Percentiles rank a stretch among this genome's conserved stretches.
phyloP scores from a whole-genome alignment of 2,329 filamentous ascomycete species.

The Hansfordia pulvinata region DNA sequence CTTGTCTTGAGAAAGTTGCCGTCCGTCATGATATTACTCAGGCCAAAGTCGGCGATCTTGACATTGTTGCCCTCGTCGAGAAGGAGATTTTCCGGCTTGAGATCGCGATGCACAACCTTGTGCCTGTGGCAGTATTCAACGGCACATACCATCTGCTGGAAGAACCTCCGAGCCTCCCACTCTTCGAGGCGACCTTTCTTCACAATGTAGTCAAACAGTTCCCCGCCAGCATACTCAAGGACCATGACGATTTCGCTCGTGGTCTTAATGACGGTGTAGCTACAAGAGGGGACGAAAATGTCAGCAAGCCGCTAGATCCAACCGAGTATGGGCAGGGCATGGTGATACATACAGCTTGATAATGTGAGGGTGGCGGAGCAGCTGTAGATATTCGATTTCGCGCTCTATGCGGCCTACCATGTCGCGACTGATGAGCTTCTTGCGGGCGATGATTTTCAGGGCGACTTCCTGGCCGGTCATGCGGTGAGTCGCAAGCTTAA shows the following conservation, averaged over 20 bases:
- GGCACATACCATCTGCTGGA: constrained; percentile 97
- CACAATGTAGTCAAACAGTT: constrained; percentile 97
- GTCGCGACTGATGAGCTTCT: constrained; percentile 90
- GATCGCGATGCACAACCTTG: constrained; percentile 94
- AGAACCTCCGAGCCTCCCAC: constrained; percentile 88
- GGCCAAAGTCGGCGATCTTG: constrained; percentile 96
- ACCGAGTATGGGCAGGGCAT: background rate
- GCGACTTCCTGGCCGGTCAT: constrained; percentile 91
- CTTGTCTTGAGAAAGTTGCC: constrained; percentile 98
- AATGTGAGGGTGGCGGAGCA: constrained; percentile 92
- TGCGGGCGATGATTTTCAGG: constrained; percentile 92
- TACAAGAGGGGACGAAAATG: constrained; percentile 19
- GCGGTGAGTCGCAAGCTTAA: constrained; percentile 89
- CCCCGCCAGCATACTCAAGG: constrained; percentile 89
- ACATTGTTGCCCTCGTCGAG: constrained; percentile 94
- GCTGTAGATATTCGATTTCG: constrained; percentile 94
- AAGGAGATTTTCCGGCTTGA: constrained; percentile 94
- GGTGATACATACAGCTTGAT: constrained; percentile 73
- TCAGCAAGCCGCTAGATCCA: constrained; percentile 10
- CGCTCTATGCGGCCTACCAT: constrained; percentile 97
- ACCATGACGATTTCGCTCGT: constrained; percentile 97
- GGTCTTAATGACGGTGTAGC: constrained; percentile 94
- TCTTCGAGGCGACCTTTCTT: constrained; percentile 86
- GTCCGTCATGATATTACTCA: constrained; percentile 99
- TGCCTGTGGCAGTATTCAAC: constrained; percentile 98